Percentiles rank a stretch among this genome's conserved stretches.
Evolutionary conservation across 192 early-diverging fungal species (phyloP).

Genomic region (Coemansia sp.): DNA sequence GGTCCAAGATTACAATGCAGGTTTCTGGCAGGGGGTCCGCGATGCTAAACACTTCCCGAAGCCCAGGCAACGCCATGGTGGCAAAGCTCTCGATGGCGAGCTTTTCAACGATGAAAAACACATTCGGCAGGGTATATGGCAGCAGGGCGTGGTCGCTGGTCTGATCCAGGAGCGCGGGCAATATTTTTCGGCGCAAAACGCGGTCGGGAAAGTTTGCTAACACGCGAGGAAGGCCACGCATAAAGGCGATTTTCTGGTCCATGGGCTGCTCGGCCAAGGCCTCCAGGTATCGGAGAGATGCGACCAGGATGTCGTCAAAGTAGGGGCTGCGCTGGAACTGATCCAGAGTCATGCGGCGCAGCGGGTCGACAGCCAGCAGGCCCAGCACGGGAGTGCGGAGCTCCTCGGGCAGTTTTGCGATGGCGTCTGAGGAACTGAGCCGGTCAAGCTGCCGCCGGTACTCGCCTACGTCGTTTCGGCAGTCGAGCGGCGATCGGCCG

Average conservation of each 20-base stretch:
- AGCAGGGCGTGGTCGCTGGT: conserved; percentile 74
- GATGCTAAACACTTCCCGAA: conserved; percentile 46
- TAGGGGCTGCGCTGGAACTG: conserved; percentile 71
- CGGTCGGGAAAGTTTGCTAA: conserved; percentile 74
- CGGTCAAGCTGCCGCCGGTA: conserved; percentile 63
- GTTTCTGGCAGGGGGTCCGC: conserved; percentile 64
- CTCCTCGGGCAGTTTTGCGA: conserved; percentile 58
- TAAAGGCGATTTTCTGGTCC: conserved; percentile 79
- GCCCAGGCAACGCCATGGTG: conserved; percentile 60
- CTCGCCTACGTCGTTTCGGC: conserved; percentile 66
- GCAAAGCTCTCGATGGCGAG: conserved; percentile 66
- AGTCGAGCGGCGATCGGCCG: conserved; percentile 64
- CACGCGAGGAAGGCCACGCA: conserved; percentile 73
- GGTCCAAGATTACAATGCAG: conserved; percentile 66
- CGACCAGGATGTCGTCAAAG: conserved; percentile 81
- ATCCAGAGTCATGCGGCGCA: conserved; percentile 59
- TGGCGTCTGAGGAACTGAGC: conserved; percentile 30
- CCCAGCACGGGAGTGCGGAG: conserved; percentile 55
- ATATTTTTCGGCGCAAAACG: conserved; percentile 70
- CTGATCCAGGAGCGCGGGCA: conserved; percentile 71
- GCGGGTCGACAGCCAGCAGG: conserved; percentile 61
- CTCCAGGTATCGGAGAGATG: conserved; percentile 80
- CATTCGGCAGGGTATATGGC: conserved; percentile 75
- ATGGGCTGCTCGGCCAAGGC: conserved; percentile 75
- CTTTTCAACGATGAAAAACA: conserved; percentile 71